Evolutionary conservation across 2,329 filamentous ascomycete species (phyloP).

Genomic region (Lachnellula cervina): DNA sequence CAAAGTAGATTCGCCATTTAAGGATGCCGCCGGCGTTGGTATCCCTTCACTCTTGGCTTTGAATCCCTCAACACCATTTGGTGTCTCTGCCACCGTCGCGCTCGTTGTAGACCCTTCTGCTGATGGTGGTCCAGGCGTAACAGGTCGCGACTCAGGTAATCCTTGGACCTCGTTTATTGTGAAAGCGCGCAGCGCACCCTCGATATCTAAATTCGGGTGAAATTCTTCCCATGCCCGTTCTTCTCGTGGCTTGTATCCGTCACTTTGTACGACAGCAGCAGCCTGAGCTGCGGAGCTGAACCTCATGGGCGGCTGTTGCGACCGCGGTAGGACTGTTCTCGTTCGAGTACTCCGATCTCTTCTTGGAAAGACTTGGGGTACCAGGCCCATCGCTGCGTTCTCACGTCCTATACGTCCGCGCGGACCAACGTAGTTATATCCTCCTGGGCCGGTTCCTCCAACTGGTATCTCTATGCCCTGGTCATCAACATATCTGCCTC

Average conservation of each 20-base stretch:
- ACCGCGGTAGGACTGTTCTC: conserved; percentile 45
- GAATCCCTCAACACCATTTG: conserved; percentile 19
- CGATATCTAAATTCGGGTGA: conserved; percentile 90
- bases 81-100: conserved; percentile 22
- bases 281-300: conserved; percentile 58
- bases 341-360: conserved; percentile 53
- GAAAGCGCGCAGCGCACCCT: conserved; percentile 72
- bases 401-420: conserved; percentile 50
- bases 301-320: conserved; percentile 43
- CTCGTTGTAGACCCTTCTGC: conserved; percentile 39
- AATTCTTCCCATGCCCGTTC: conserved; percentile 98
- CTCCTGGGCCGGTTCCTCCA: conserved; percentile 42
- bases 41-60: conserved; percentile 24
- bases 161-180: conserved; percentile 83
- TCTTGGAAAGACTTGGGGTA: conserved; percentile 41
- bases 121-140: conserved; percentile 36
- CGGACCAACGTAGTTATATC: conserved; percentile 46
- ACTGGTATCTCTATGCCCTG: conserved; percentile 58
- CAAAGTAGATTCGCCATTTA: conserved; percentile 20
- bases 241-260: conserved; percentile 95
- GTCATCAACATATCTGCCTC: conserved; percentile 76
- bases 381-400: conserved; percentile 41
- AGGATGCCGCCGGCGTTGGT: conserved; percentile 18
- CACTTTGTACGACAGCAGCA: conserved; percentile 81
- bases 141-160: conserved; percentile 44